Evolutionary conservation across 805 yeast species (phyloP), one percentile per base, ranked within the genome.

Genomic region (Sungouiozyma ichnusensis): DNA sequence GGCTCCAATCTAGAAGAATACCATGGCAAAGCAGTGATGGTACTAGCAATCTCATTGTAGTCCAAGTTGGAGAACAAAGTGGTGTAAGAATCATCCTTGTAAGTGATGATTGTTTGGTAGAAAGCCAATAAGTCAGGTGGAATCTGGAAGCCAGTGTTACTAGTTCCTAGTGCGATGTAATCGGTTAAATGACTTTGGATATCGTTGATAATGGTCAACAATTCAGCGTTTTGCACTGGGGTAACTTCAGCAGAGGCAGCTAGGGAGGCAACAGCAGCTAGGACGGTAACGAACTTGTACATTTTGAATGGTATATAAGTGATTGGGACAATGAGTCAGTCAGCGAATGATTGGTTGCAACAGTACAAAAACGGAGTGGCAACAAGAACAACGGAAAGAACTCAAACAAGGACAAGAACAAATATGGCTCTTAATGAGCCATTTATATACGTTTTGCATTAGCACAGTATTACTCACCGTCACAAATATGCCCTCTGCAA

Each of bases 71-170:
- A 14, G 47, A 47, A 60, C 44, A 63, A 49, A 33, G 64, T 46
- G 42, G 66, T 63, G 51, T 54, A 62, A 16, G 58, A 50, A 29
- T 58, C 57, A 39, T 64, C 64, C n/a, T 58, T 62, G 49, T 58
- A 62, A 31, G 67, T 59, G 16, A 49, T 45, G 24, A 55, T 48
- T 32, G 48, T 53, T 35, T 52, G 52, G 44, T 55, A 62, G 11
- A 63, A 15, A 16, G 42, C 38, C 37, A 63, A 43, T 36, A 63
- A 51, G 35, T 49, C 57, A 7, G 57, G 20, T 45, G 67, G 67
- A 20, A 55, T 41, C 20, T 55, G 51, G 46, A 46, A 51, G 17
- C 36, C 44, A 33, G 46, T 32, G 36, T 32, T 33, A 15, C 40
- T 18, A 4, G 44, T 39, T 35, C 41, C 48, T 31, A 48, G 35